Base-by-base conservation (phyloP, 345 rosid genomes). In the Streptanthus diversifolius region DNA sequence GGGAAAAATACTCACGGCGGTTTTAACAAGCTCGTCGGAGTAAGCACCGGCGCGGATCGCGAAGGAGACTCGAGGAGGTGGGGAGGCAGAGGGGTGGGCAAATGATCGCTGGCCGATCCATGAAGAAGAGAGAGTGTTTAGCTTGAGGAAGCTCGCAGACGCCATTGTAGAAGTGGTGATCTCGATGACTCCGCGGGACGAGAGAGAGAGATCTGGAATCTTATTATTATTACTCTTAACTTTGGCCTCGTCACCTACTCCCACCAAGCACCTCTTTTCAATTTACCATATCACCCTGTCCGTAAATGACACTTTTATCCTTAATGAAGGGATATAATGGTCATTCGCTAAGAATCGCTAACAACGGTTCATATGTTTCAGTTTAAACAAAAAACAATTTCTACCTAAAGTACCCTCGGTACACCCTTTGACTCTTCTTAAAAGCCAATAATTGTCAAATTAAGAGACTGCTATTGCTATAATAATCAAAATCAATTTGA, bases 1-100 rank as follows among this genome's bases (percentile, higher is more conserved):
- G 2, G 4, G 0, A 15, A 49, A 19, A 7, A 17, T 4, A 85
- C 91, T 84, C 65, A 93, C 98, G 53, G 98, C 95, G 71, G 97
- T 95, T 71, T 88, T 60, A 66, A 95, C 82, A 82, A 95, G 99
- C 80, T 95, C 99, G 54, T 91, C 96, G 67, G 90, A 69, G 83
- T 85, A 91, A 69, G 91, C 58, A 22, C 74, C 57, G 66, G 96
- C 93, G 70, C 97, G 92, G 87, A 91, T 86, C 80, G 90, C 81
- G 61, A 88, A 62, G 76, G 87, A 80, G 84, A 86, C 80, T 2
- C 92, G 88, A 82, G 87, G 81, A 79, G 84, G 72, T 10, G 82
- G 47, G 2, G 84, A 74, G 21, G 80, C 77, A 51, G 80, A 72
- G 40, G 82, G 80, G 60, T 70, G 86, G 13, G 84, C 40, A 55